Base-by-base conservation (phyloP, 345 rosid genomes). In the Eucalyptus pumila region DNA sequence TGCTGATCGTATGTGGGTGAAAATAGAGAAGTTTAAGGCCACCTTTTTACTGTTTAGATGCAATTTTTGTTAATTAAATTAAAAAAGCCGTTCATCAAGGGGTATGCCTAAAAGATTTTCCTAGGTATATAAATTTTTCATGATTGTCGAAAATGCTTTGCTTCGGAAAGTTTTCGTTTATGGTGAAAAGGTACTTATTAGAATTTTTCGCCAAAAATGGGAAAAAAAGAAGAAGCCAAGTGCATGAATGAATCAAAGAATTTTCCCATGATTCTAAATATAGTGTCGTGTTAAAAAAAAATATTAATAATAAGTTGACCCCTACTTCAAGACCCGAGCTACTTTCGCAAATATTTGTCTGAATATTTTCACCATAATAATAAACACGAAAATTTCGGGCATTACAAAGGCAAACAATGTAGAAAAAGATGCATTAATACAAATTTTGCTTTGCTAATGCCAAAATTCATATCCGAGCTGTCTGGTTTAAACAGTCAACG, bases 321-420 rank as follows among this genome's bases (percentile, higher is more conserved):
- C 58, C 58, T 2, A 0, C 67, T 62, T 62, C 10, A 62, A 62
- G 72, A n/a, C 37, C 34, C 10, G 16, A 62, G 19, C 19, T 62
- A 4, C 5, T 30, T n/a, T n/a, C 1, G 5, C 3, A n/a, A 65
- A 65, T 17, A 0, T n/a, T n/a, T 2, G 37, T 65, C 3, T 14
- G 3, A n/a, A 65, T 15, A 65, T 0, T 65, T 65, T n/a, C 76
- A n/a, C 37, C 10, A 0, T 65, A 65, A 65, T 21, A 52, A 21
- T 52, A 21, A 37, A 19, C 8, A 19, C 1, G 1, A 37, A 34
- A 62, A 14, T 13, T 13, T 30, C 17, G 7, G 30, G 10, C 72
- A 14, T 62, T 14, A 30, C 17, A 30, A 62, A 62, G 72, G 6
- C 16, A 52, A 52, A 62, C 37, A 13, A 62, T 30, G 34, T 0